Conservation (phyloP, 352 stramenopile species). For the Phytophthora macrochlamydospora region DNA sequence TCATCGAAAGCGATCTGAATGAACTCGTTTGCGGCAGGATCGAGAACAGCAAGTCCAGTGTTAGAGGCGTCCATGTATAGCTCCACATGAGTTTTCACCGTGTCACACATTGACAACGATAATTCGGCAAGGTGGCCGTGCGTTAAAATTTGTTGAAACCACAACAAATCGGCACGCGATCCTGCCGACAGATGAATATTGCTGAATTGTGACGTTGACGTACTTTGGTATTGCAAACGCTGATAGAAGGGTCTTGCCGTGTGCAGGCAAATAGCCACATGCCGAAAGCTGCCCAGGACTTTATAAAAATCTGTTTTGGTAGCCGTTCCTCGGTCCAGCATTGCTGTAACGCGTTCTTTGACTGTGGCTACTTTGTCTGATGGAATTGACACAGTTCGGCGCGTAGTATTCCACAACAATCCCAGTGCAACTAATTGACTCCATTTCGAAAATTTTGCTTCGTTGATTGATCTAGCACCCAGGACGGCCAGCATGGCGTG, state of each 20-base stretch:
- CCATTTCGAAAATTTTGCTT: constrained; percentile 31
- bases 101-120: not conserved
- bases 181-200: not conserved
- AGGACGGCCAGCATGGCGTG: too few species aligned
- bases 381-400: constrained; percentile 23
- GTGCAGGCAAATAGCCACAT: constrained; percentile 23
- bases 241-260: constrained; percentile 29
- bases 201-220: not conserved
- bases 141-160: constrained; percentile 11
- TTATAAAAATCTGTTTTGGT: constrained; percentile 16
- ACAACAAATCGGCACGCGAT: not conserved
- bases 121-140: not conserved
- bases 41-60: not conserved
- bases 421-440: constrained; percentile 15
- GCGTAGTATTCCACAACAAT: constrained; percentile 17
- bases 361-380: constrained; percentile 25
- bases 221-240: constrained; percentile 9
- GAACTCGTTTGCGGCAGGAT: not conserved
- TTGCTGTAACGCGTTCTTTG: not conserved
- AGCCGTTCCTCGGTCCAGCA: not conserved
- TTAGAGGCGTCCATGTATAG: constrained; percentile 2
- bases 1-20: constrained; percentile 1
- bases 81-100: not conserved
- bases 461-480: too few species aligned
- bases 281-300: constrained; percentile 26